These are phyloP conservation scores for Trypanosoma mega DNA, from an alignment of 208 protist species.

Conservation along the genomic window DNA sequence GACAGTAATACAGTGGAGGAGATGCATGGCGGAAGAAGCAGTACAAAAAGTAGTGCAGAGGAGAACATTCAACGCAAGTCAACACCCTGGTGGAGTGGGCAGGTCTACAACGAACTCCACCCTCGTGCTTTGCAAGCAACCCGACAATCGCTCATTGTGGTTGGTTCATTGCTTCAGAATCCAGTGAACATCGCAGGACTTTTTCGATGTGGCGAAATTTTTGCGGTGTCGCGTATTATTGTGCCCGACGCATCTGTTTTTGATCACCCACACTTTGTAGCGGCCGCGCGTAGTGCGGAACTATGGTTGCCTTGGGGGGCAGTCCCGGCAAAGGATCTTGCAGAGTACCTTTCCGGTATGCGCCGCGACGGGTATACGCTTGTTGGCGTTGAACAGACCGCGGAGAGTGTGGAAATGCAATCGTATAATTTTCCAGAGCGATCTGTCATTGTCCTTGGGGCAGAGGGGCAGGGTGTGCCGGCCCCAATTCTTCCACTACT, in stretches of 20 bases:
- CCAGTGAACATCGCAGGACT: constrained; percentile 90
- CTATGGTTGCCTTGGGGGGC: constrained; percentile 87
- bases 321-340: constrained; percentile 50
- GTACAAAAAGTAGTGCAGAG: constrained; percentile 19
- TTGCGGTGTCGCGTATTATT: constrained; percentile 75
- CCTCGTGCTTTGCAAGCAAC: constrained; percentile 55
- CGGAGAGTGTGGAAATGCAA: constrained; percentile 71
- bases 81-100: constrained; percentile 82
- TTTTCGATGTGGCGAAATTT: constrained; percentile 89
- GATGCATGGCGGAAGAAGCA: constrained; percentile 5
- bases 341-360: constrained; percentile 55
- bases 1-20: background rate
- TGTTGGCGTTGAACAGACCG: constrained; percentile 90
- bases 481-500: constrained; percentile 70
- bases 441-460: constrained; percentile 77
- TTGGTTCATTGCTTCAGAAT: constrained; percentile 84
- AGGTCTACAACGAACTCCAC: constrained; percentile 89
- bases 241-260: constrained; percentile 74
- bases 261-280: constrained; percentile 87
- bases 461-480: constrained; percentile 89
- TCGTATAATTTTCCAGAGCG: constrained; percentile 66
- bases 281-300: constrained; percentile 85
- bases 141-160: constrained; percentile 76
- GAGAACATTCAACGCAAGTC: constrained; percentile 90
- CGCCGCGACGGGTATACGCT: constrained; percentile 81